Percentiles rank a stretch among this genome's conserved stretches.
phyloP scores from a whole-genome alignment of 1,139 yeast genomes.

The Lodderomyces metapsilosis region DNA sequence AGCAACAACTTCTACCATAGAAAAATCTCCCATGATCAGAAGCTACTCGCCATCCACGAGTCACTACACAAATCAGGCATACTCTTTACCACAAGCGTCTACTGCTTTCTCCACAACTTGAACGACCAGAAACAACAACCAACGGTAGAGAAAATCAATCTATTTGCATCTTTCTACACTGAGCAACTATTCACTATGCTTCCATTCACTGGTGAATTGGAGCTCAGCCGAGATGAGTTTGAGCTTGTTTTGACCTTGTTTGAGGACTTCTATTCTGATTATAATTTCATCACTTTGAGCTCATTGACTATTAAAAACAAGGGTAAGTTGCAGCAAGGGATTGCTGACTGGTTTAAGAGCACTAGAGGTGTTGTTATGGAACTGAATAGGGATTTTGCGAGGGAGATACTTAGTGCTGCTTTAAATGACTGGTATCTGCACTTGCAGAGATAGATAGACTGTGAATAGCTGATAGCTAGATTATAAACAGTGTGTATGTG shows the following conservation, averaged over 20 bases:
- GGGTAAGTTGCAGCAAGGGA: constrained; percentile 8
- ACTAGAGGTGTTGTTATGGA: constrained; percentile 7
- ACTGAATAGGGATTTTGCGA: constrained; percentile 6
- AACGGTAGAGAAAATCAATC: constrained; percentile 2
- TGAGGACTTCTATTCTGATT: constrained; percentile 9
- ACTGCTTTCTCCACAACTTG: constrained; percentile 8
- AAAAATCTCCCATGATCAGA: constrained; percentile 1
- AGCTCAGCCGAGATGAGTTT: constrained; percentile 6
- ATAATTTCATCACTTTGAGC: constrained; percentile 9
- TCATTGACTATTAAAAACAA: constrained; percentile 7
- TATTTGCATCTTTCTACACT: constrained; percentile 4
- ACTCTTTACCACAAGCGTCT: constrained; percentile 4
- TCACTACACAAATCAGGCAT: constrained; percentile 5
- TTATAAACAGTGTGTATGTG: not conserved
- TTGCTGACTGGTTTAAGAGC: constrained; percentile 6
- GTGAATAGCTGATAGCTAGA: not conserved
- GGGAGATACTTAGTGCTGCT: constrained; percentile 8
- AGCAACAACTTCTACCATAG: constrained; percentile 1
- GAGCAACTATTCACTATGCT: constrained; percentile 6
- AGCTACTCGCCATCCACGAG: constrained; percentile 2
- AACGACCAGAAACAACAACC: constrained; percentile 7
- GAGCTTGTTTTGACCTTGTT: constrained; percentile 6
- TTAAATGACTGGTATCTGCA: constrained; percentile 12
- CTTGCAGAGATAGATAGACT: constrained; percentile 5
- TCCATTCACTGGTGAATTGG: constrained; percentile 6